Evolutionary conservation across 2,329 filamentous ascomycete genomes (phyloP).

Genomic region (Boeremia lycopersici): DNA sequence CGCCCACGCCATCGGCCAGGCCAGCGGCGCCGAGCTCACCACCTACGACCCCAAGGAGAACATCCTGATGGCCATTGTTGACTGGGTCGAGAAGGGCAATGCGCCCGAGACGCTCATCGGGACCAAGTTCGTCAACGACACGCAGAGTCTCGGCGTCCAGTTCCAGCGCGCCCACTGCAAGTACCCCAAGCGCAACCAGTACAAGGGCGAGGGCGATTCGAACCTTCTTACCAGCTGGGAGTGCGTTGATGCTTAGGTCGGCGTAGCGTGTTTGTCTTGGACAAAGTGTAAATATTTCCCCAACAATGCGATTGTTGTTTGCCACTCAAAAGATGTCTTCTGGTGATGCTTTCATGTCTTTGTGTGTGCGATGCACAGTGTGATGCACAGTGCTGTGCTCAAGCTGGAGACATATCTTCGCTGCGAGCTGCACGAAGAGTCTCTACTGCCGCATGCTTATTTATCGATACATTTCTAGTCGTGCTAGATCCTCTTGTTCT

Average conservation of each 20-base stretch:
- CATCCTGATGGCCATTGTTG: constrained; percentile 54
- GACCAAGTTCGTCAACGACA: constrained; percentile 40
- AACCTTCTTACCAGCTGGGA: constrained; percentile 41
- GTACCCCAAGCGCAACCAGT: constrained; percentile 44
- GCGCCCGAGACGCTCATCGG: constrained; percentile 50
- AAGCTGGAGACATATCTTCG: too few species aligned
- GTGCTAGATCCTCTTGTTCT: too few species aligned
- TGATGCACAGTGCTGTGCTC: too few species aligned
- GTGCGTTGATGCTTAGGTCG: constrained; percentile 29
- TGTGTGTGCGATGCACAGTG: too few species aligned
- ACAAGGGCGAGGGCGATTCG: constrained; percentile 40
- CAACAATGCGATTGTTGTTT: too few species aligned
- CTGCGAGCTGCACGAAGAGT: too few species aligned
- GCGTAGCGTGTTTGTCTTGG: neutral
- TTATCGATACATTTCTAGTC: too few species aligned
- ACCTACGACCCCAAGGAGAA: constrained; percentile 51
- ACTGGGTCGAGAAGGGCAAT: constrained; percentile 53
- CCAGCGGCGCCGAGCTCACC: constrained; percentile 13
- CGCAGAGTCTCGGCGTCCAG: constrained; percentile 33
- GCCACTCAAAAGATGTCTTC: too few species aligned
- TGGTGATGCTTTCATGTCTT: too few species aligned
- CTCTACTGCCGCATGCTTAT: too few species aligned
- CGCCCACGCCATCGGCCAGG: constrained; percentile 48
- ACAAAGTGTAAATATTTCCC: too few species aligned
- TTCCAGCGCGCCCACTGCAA: constrained; percentile 47